Conservation (phyloP, 371 early-diverging fungal genomes). For the Antonospora locustae region DNA sequence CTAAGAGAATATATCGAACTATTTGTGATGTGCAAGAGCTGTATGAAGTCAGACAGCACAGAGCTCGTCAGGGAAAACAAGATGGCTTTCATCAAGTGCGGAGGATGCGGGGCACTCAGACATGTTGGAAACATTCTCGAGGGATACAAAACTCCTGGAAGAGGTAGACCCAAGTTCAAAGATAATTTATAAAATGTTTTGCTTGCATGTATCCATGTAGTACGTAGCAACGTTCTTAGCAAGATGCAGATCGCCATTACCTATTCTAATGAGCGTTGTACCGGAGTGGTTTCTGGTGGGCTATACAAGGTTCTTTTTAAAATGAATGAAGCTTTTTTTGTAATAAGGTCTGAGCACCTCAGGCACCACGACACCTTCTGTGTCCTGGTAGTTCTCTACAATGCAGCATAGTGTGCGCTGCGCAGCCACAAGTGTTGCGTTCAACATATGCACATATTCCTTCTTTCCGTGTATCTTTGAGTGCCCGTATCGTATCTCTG, state of each 20-base stretch:
- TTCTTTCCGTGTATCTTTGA: slow-evolving; percentile 67
- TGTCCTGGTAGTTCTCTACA: slow-evolving; percentile 90
- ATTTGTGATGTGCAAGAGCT: slow-evolving; percentile 95
- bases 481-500: slow-evolving; percentile 88
- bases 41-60: slow-evolving; percentile 77
- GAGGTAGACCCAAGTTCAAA: slow-evolving; percentile 27
- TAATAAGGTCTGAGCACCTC: slow-evolving; percentile 57
- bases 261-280: too few species aligned
- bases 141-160: slow-evolving; percentile 71
- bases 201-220: neutral
- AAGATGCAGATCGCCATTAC: too few species aligned
- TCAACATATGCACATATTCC: slow-evolving; percentile 91
- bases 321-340: slow-evolving; percentile 28
- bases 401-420: slow-evolving; percentile 91
- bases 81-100: slow-evolving; percentile 88
- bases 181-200: slow-evolving; percentile 1
- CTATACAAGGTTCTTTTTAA: neutral
- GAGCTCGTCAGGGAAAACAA: slow-evolving; percentile 84
- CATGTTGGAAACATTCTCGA: slow-evolving; percentile 65
- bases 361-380: slow-evolving; percentile 56
- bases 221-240: too few species aligned
- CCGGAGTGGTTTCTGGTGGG: too few species aligned
- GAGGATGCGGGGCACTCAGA: slow-evolving; percentile 81
- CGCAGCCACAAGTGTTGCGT: slow-evolving; percentile 91
- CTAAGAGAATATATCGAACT: slow-evolving; percentile 89